phyloP scores from a whole-genome alignment of 352 stramenopile species.

The Globisporangium carolinianum region DNA sequence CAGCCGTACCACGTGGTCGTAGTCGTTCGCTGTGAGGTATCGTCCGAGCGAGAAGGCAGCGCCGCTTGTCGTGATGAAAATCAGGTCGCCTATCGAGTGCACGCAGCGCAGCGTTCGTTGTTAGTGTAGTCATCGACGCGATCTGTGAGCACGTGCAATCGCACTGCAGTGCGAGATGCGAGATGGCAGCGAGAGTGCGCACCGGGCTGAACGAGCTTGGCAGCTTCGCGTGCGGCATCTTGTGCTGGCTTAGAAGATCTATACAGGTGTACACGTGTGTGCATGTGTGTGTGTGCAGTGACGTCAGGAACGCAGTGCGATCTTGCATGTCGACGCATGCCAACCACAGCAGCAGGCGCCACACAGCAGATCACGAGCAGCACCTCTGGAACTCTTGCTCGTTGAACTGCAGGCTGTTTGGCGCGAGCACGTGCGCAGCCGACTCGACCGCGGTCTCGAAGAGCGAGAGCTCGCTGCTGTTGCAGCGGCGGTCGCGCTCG shows the following conservation, averaged over 20 bases:
- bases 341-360: too few relatives aligned
- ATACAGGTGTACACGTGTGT: background rate
- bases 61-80: slow-evolving; percentile 75
- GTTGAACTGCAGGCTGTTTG: slow-evolving; percentile 72
- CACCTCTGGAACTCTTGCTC: slow-evolving; percentile 69
- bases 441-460: slow-evolving; percentile 31
- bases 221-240: slow-evolving; percentile 44
- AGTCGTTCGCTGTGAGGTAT: slow-evolving; percentile 57
- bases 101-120: background rate
- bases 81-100: slow-evolving; percentile 49
- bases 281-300: background rate
- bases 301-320: background rate
- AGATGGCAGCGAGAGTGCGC: background rate
- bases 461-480: slow-evolving; percentile 6
- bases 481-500: background rate
- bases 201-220: slow-evolving; percentile 61
- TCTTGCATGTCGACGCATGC: background rate
- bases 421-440: slow-evolving; percentile 45
- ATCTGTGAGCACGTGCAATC: background rate
- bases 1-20: slow-evolving; percentile 55
- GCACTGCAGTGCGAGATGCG: too few relatives aligned
- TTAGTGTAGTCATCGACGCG: background rate
- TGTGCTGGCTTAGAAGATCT: slow-evolving; percentile 58
- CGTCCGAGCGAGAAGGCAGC: slow-evolving; percentile 61
- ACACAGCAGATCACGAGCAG: too few relatives aligned